Base-by-base conservation (phyloP, 495 filamentous ascomycete genomes). In the Penicillium bialowiezense region DNA sequence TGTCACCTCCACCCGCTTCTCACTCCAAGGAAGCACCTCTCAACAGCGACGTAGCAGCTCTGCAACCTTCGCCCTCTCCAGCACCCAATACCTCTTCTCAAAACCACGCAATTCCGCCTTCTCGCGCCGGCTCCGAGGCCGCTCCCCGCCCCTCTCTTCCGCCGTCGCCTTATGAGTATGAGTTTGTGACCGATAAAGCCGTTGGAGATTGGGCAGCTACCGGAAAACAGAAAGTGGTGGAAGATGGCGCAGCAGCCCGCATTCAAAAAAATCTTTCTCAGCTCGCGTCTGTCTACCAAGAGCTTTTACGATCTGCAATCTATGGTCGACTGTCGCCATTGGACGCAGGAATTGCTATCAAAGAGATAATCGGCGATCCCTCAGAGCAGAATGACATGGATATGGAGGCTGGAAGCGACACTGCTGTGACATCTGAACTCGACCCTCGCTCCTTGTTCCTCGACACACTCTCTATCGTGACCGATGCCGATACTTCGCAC, bases 281-380 rank as follows among this genome's bases (percentile, higher is more conserved):
- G 46, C 71, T 96, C 24, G 78, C 82, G 26, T 79, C 76, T 9
- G 71, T 96, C 18, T 91, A 91, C 53, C 89, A 97, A 64, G 95
- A 99, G 60, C 74, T 97, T 19, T 75, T 93, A 17, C 77, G 81
- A 36, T 80, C 89, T 33, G 83, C 81, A 34, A 62, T 91, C 7
- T 85, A 90, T 54, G 78, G 75, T n/a, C 75, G 82, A 39, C 58
- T 96, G 18, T 69, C 76, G 18, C 73, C 88, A 14, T 58, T 64
- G 3, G 85, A 92, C 47, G 84, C 85, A 41, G 91, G 91, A n/a
- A 69, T 52, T 17, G 78, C 82, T 47, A 74, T 96, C 24, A 85
- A 81, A 54, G 83, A 91, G 31, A 88, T 96, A 18, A 65, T 96
- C 18, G 84, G 78, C 2, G 73, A 76, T 36, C 73, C 79, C 41